Evolutionary conservation across 768 basidiomycete genomes (phyloP), one percentile per base, ranked within the genome.

Genomic region (Trametes cinnabarina): DNA sequence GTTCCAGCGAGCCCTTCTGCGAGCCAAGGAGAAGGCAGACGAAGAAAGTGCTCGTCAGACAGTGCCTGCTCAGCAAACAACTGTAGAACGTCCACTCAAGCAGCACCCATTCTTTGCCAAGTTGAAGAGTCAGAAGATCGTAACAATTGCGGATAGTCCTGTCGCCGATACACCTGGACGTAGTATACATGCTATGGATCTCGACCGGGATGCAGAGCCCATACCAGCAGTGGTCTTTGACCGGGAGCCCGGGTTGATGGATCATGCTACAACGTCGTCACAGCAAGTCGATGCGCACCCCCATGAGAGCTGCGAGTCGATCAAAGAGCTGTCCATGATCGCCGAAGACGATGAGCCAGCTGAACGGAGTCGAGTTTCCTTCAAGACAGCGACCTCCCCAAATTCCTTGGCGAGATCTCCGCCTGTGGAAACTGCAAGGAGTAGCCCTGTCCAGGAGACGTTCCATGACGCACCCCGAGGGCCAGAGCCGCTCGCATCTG

Each of bases 311-410:
- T 20, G 20, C 2, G 28, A 46, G 17, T 17, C 53, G 15, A 59
- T 57, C 35, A 78, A 77, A 41, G 81, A 84, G 49, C 70, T 91
- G 34, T 90, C 88, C 26, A 77, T 87, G 52, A 89, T 90, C 53
- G 83, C 79, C 0, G 88, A 90, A 71, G 87, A 82, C 51, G 88
- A 91, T 47, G 85, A 88, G 64, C 74, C 73, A 2, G 69, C 69
- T 4, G 85, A 88, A 53, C 69, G 69, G 34, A 70, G 60, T 50
- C 47, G 65, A 8, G 39, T 49, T 4, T 65, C 62, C 48, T 35
- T 55, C 19, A 8, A 8, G 25, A 40, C 6, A 49, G 30, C 34
- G 14, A 28, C 10, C 19, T 35, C 26, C 9, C 42, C 12, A 11
- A 26, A 46, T 14, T 15, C 15, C 3, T 12, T 14, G 5, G 23